These are phyloP conservation scores for Trypanosomatidae sp. DNA, from an alignment of 208 protist genomes.

Conservation along the genomic window DNA sequence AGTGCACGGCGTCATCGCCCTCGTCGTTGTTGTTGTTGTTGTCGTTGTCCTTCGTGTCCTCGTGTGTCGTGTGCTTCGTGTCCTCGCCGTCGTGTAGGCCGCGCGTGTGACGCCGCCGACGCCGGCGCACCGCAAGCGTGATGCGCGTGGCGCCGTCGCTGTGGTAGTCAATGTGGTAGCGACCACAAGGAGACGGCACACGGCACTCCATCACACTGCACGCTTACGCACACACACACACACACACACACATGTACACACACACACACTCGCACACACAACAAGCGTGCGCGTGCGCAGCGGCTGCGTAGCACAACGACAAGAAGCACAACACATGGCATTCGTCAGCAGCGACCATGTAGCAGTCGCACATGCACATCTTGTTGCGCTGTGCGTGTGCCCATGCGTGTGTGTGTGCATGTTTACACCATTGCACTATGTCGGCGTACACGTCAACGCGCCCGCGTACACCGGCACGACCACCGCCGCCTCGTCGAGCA, in stretches of 20 bases:
- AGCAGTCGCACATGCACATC: background rate
- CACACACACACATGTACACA: too few relatives aligned
- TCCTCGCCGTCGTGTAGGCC: background rate
- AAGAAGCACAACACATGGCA: background rate
- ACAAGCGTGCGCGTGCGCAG: too few relatives aligned
- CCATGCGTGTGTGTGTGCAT: conserved; percentile 2
- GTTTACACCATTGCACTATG: background rate
- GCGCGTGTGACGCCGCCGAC: background rate
- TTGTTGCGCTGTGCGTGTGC: background rate
- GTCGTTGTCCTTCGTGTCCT: background rate
- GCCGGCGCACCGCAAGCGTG: conserved; percentile 6
- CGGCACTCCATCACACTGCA: conserved; percentile 38
- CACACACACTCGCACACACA: too few relatives aligned
- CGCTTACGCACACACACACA: too few relatives aligned
- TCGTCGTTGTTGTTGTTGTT: background rate
- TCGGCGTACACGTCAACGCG: conserved; percentile 1
- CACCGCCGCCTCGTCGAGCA: conserved; percentile 3
- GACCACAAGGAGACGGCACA: conserved; percentile 58
- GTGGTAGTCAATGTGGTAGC: conserved; percentile 43
- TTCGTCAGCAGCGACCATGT: background rate
- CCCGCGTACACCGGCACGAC: conserved; percentile 6
- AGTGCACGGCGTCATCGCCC: conserved; percentile 1
- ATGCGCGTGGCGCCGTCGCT: conserved; percentile 11
- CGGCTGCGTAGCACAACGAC: too few relatives aligned
- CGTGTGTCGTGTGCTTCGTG: background rate